Conservation (phyloP, 371 early-diverging fungal species). For the Lichtheimia hyalospora region DNA sequence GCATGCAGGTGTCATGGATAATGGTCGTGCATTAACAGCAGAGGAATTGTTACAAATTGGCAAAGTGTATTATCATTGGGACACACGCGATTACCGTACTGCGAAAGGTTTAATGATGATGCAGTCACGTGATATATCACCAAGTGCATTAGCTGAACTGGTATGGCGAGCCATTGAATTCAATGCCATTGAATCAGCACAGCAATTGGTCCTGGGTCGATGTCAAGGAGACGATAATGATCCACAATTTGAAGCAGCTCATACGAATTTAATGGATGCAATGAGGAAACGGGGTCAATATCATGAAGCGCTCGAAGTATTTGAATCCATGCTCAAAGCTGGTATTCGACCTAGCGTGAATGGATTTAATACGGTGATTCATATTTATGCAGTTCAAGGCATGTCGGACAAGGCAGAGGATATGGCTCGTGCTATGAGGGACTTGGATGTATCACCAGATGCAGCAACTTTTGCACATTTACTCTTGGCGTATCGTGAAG, state of each 20-base stretch:
- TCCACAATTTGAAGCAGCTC: constrained; percentile 18
- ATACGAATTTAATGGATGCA: constrained; percentile 32
- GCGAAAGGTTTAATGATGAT: constrained; percentile 9
- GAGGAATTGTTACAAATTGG: constrained; percentile 26
- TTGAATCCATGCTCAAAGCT: constrained; percentile 40
- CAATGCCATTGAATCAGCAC: constrained; percentile 21
- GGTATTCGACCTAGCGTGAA: constrained; percentile 30
- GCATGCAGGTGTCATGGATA: constrained; percentile 15
- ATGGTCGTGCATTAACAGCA: constrained; percentile 21
- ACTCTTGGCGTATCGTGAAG: constrained; percentile 37
- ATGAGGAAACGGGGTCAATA: constrained; percentile 21
- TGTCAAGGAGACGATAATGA: not conserved
- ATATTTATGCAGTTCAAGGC: constrained; percentile 44
- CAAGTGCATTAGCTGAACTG: constrained; percentile 5
- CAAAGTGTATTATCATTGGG: constrained; percentile 19
- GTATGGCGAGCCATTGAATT: constrained; percentile 10
- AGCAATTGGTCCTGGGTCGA: constrained; percentile 13
- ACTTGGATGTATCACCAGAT: constrained; percentile 42
- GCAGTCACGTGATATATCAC: not conserved
- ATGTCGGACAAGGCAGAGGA: constrained; percentile 28
- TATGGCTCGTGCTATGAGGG: constrained; percentile 38
- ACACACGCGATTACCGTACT: not conserved
- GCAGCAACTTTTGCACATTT: constrained; percentile 48
- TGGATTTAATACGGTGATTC: constrained; percentile 48
- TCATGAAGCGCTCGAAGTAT: constrained; percentile 31